phyloP scores from a whole-genome alignment of 495 filamentous ascomycete genomes.

The Penicillium pulvis region DNA sequence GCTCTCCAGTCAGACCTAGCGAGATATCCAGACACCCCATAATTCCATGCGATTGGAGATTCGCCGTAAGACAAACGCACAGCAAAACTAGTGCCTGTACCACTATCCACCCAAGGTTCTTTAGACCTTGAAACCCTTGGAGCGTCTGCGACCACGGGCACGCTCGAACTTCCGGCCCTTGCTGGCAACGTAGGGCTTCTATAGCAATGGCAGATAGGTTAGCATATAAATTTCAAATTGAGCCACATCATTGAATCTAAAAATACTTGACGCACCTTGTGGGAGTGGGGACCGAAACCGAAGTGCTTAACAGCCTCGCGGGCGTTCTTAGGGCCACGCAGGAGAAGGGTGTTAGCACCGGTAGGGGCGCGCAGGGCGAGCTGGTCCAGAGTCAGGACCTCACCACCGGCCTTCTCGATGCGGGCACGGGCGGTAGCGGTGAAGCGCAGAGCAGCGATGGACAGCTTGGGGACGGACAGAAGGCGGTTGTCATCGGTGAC shows the following conservation, averaged over 20 bases:
- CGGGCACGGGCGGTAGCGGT: slow-evolving; percentile 92
- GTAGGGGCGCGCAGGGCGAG: slow-evolving; percentile 90
- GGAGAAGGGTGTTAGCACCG: slow-evolving; percentile 89
- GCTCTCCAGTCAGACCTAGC: slow-evolving; percentile 22
- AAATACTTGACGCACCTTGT: slow-evolving; percentile 72
- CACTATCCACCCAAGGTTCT: slow-evolving; percentile 18
- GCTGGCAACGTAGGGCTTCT: slow-evolving; percentile 95
- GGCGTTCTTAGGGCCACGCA: slow-evolving; percentile 95
- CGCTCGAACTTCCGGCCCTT: slow-evolving; percentile 99
- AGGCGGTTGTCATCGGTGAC: slow-evolving; percentile 97
- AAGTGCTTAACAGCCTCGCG: slow-evolving; percentile 99
- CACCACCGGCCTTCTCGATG: slow-evolving; percentile 89
- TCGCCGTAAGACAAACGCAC: slow-evolving; percentile 18
- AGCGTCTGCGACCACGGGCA: slow-evolving; percentile 95
- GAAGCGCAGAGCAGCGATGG: slow-evolving; percentile 90
- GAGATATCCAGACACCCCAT: slow-evolving; percentile 22
- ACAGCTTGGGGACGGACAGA: slow-evolving; percentile 83
- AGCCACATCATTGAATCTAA: neutral
- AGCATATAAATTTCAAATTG: neutral
- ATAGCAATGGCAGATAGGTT: slow-evolving; percentile 5
- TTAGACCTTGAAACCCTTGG: slow-evolving; percentile 98
- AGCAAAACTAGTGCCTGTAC: slow-evolving; percentile 12
- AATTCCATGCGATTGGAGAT: slow-evolving; percentile 15
- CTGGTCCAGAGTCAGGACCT: slow-evolving; percentile 93
- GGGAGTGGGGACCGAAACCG: slow-evolving; percentile 92